Base-by-base conservation (phyloP, 2,329 filamentous ascomycete genomes). In the Aspergillus sp. region DNA sequence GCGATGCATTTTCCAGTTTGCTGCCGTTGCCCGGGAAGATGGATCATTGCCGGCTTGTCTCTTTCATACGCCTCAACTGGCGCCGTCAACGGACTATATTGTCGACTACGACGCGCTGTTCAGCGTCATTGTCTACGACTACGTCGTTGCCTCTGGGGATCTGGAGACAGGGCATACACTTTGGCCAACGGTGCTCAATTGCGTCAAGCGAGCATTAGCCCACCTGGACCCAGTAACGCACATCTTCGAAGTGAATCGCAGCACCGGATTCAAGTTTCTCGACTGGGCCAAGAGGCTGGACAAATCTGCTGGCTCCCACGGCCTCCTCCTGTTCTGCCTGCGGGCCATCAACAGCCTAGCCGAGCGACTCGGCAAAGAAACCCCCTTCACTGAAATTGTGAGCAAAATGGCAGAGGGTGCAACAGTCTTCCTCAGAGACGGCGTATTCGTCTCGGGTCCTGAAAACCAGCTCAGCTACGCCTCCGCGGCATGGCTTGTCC, bases 51-150 rank as follows among this genome's bases (percentile, higher is more conserved):
- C 54, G 7, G 54, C 41, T 15, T 56, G 54, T 47, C 25, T 56
- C 54, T 56, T 56, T 41, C 41, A 47, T 6, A 41, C 28, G 41
- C 54, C 54, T 15, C 23, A 8, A 3, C 54, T 56, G n/a, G 46
- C 54, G 38, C 41, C 54, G 1, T 56, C 54, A 23, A 56, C 54
- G 19, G 54, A 56, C 43, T 56, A 56, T 22, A 56, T 56, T 13
- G 41, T 56, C 41, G 54, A 56, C 54, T 56, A 56, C 41, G 54
- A 56, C 41, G 31, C 45, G 13, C 54, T 56, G 38, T 56, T 56
- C 54, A 41, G n/a, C 38, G 7, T 41, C 23, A 56, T 56, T 41
- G 54, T 56, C 3, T 19, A 46, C 54, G 54, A 56, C 43, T 56
- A 56, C 41, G 54, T 56, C 41, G 41, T 25, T 8, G 54, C 54